Conservation (phyloP, 208 protist species). For the Vickermania spadyakhi region DNA sequence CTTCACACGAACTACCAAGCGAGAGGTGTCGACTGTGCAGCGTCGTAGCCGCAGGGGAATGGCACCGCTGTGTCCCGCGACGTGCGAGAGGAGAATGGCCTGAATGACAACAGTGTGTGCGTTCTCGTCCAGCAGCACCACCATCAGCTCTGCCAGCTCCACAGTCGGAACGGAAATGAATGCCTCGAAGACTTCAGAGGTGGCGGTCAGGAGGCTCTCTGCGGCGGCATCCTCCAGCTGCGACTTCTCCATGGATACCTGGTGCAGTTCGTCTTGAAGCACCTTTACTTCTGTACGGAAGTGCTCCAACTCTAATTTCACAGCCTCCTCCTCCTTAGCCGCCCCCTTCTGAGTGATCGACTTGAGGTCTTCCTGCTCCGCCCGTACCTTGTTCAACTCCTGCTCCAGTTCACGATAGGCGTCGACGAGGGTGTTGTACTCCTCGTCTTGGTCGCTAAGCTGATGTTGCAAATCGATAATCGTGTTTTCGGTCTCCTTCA, state of each 20-base stretch:
- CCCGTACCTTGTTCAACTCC: not conserved
- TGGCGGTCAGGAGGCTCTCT: not conserved
- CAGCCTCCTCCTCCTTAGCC: not conserved
- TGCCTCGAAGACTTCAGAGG: not conserved
- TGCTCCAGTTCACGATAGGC: not conserved
- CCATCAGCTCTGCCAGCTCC: constrained; percentile 5
- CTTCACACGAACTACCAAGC: not conserved
- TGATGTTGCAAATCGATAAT: constrained; percentile 40
- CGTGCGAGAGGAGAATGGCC: not conserved
- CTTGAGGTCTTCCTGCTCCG: constrained; percentile 4
- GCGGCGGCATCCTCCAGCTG: not conserved
- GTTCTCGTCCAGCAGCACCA: not conserved
- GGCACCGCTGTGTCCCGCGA: not conserved
- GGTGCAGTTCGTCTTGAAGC: constrained; percentile 6
- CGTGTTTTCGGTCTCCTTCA: constrained; percentile 12
- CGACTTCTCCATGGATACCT: constrained; percentile 3
- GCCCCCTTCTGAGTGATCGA: not conserved
- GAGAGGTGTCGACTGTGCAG: not conserved
- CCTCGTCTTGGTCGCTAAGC: constrained; percentile 15
- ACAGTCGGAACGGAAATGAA: not conserved
- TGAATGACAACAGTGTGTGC: not conserved
- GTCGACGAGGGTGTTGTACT: constrained; percentile 5
- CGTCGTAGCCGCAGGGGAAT: not conserved
- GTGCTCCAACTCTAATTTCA: not conserved
- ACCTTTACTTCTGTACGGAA: constrained; percentile 8